Base-by-base conservation (phyloP, 2,329 filamentous ascomycete genomes). In the Colletotrichum plurivorum region DNA sequence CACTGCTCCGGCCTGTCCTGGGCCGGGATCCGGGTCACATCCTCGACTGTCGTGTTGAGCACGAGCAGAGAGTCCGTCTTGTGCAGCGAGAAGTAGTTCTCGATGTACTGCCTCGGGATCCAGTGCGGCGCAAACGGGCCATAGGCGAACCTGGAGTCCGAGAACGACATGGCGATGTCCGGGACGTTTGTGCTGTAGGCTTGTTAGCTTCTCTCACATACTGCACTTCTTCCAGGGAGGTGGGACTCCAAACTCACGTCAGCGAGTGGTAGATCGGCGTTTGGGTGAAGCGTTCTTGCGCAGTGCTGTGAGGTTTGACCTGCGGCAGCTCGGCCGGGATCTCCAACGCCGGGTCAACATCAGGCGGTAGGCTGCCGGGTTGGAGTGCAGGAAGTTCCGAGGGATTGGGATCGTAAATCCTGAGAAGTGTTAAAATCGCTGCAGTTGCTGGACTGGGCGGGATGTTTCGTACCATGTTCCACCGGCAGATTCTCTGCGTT, bases 41-140 rank as follows among this genome's bases (percentile, higher is more conserved):
- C 83, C 72, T 88, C 84, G 1, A 88, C 82, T 0, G 87, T 87
- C 0, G 86, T 88, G 43, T 84, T 84, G 13, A 89, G 77, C 0
- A 79, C 80, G 0, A 90, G 75, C 2, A 83, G 75, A 0, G 72
- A 60, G 69, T 89, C 87, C 0, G 81, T 81, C 49, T 80, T 77
- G 69, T 89, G 86, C 0, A 75, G 67, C 0, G 87, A 84, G 70
- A 89, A 87, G 71, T 89, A 89, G 39, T 83, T 83, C 63, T 88
- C 83, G 3, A 90, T 81, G 63, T 89, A 89, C 71, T 88, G 86
- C 2, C 84, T 82, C 0, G 88, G 84, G 0, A 89, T 76, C 69
- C 85, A 81, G 72, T 89, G 87, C 0, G 87, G 87, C 13, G 83
- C 84, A 72, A 89, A 89, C 0, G 87, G 86, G 0, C 86, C 87